Conservation (phyloP, 2,329 filamentous ascomycete species). For the Anthostomella pinea region DNA sequence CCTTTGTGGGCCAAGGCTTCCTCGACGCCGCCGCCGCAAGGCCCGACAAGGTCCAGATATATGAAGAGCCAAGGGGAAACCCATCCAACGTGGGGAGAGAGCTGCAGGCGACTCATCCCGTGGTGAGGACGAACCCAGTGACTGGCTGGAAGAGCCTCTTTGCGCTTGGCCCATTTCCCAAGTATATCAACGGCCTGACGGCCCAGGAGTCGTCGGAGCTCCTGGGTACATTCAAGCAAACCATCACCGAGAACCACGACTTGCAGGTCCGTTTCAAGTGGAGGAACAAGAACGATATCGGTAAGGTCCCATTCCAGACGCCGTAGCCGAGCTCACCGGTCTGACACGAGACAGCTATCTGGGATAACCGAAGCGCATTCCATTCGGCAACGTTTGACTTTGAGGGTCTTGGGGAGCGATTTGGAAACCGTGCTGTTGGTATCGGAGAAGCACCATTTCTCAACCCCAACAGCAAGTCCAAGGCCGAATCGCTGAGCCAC, state of each 20-base stretch:
- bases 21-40: slow-evolving; percentile 30
- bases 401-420: slow-evolving; percentile 46
- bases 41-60: slow-evolving; percentile 30
- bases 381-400: too few species aligned
- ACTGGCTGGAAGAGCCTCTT: slow-evolving; percentile 57
- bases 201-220: slow-evolving; percentile 41
- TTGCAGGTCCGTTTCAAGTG: slow-evolving; percentile 48
- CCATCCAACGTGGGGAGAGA: slow-evolving; percentile 46
- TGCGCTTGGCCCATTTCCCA: slow-evolving; percentile 41
- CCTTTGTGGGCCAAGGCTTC: slow-evolving; percentile 40
- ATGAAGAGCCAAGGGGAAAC: slow-evolving; percentile 35
- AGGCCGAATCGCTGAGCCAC: too few species aligned
- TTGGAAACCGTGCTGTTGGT: slow-evolving; percentile 51
- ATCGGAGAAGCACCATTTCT: slow-evolving; percentile 55
- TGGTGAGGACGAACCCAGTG: slow-evolving; percentile 59
- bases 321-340: too few species aligned
- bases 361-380: too few species aligned
- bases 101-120: slow-evolving; percentile 49
- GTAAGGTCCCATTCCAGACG: too few species aligned
- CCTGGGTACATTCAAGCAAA: slow-evolving; percentile 38
- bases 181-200: slow-evolving; percentile 42
- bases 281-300: slow-evolving; percentile 42
- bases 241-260: slow-evolving; percentile 46
- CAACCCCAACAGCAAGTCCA: too few species aligned
- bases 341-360: too few species aligned